Percentiles rank a stretch among this genome's conserved stretches.
These are phyloP conservation scores for Gracilaria caudata DNA, from an alignment of 23 red algal genomes.

Conservation along the genomic window DNA sequence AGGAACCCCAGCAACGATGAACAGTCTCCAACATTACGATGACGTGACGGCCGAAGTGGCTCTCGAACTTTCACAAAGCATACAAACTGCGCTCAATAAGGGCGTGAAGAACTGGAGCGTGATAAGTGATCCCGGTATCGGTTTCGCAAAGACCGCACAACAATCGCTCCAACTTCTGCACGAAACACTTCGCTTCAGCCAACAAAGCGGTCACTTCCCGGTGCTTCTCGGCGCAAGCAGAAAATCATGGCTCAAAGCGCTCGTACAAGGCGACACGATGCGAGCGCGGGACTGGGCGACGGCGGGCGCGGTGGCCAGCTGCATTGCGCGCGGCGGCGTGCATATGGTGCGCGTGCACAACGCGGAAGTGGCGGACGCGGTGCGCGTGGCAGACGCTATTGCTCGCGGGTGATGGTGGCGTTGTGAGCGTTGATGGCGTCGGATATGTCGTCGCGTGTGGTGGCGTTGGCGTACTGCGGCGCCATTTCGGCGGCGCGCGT, in stretches of 20 bases:
- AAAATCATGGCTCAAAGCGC: conserved; percentile 19
- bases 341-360: conserved; percentile 90
- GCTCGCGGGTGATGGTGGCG: conserved; percentile 30
- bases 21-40: conserved; percentile 50
- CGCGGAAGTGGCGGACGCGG: conserved; percentile 61
- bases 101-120: conserved; percentile 82
- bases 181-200: conserved; percentile 24
- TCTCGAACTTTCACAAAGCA: conserved; percentile 37
- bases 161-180: conserved; percentile 60
- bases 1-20: conserved; percentile 84
- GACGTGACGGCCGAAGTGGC: conserved; percentile 35
- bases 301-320: conserved; percentile 64
- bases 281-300: conserved; percentile 87
- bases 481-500: conserved; percentile 37
- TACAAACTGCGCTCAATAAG: conserved; percentile 27
- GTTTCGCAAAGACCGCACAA: conserved; percentile 84
- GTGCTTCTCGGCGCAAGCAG: conserved; percentile 54
- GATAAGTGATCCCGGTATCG: conserved; percentile 85
- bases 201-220: conserved; percentile 22
- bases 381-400: conserved; percentile 48
- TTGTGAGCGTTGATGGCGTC: conserved; percentile 64
- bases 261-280: background rate
- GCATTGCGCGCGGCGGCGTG: conserved; percentile 53
- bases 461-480: conserved; percentile 57
- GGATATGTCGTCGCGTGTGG: conserved; percentile 59